Evolutionary conservation across 768 basidiomycete species (phyloP).

Genomic region (Suillus decipiens): DNA sequence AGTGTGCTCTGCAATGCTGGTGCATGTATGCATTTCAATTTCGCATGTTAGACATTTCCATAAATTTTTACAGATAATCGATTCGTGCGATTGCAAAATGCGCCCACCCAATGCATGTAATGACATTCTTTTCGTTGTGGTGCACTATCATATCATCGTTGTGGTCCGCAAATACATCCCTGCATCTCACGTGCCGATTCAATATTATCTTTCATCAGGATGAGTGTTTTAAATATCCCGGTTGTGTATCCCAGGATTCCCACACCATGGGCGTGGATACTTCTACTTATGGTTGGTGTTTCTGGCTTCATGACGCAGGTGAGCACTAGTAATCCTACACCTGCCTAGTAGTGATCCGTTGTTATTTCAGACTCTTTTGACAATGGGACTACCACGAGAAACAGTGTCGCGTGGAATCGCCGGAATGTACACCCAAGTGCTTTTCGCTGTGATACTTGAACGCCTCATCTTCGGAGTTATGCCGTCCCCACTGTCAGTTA

Average conservation of each 20-base stretch:
- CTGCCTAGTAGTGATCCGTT: background rate
- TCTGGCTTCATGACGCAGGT: conserved; percentile 22
- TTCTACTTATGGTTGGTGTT: conserved; percentile 14
- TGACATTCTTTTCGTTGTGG: conserved; percentile 64
- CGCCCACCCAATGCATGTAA: conserved; percentile 72
- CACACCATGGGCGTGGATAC: conserved; percentile 18
- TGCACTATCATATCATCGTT: conserved; percentile 39
- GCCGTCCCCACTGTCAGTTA: background rate
- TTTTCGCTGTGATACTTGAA: background rate
- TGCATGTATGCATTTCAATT: conserved; percentile 43
- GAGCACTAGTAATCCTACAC: background rate
- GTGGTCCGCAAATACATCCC: background rate
- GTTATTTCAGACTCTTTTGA: background rate
- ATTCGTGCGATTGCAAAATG: conserved; percentile 73
- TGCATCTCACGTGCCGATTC: background rate
- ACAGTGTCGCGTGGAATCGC: background rate
- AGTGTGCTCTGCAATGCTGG: conserved; percentile 48
- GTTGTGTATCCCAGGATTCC: conserved; percentile 23
- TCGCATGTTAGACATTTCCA: background rate
- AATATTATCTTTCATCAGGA: conserved; percentile 11
- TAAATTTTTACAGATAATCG: conserved; percentile 37
- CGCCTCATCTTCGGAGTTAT: background rate
- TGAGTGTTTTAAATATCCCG: conserved; percentile 7
- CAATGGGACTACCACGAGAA: background rate
- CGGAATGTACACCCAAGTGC: background rate